Evolutionary conservation across 495 filamentous ascomycete genomes (phyloP).

Genomic region (Talaromyces thailandensis): DNA sequence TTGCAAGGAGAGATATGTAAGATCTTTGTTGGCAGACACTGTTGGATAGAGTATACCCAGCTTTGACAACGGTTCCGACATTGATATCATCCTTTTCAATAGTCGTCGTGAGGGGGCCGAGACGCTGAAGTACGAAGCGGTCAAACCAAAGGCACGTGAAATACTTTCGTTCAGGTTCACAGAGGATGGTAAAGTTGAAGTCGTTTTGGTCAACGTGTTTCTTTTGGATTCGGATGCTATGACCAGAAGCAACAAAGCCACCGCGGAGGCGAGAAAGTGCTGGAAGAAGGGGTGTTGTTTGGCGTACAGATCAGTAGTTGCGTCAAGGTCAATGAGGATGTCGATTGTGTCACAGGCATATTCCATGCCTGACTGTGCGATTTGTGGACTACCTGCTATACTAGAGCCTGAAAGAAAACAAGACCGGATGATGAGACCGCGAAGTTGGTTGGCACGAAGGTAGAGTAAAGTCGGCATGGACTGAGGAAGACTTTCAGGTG

Average conservation of each 20-base stretch:
- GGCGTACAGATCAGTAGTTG: conserved; percentile 53
- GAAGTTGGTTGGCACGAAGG: conserved; percentile 55
- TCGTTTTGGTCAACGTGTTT: not conserved
- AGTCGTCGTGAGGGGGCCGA: not conserved
- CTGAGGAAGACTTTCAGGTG: conserved; percentile 35
- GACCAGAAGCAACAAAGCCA: conserved; percentile 55
- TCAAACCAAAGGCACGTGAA: not conserved
- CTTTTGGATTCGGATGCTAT: conserved; percentile 24
- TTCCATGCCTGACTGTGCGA: conserved; percentile 48
- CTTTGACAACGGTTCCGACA: not conserved
- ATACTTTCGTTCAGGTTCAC: not conserved
- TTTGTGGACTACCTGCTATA: conserved; percentile 44
- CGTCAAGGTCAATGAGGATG: conserved; percentile 48
- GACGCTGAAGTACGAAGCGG: not conserved
- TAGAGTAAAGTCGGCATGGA: conserved; percentile 55
- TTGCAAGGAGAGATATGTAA: not conserved
- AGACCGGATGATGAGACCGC: conserved; percentile 55
- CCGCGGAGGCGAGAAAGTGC: conserved; percentile 56
- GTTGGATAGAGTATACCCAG: not conserved
- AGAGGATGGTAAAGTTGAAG: not conserved
- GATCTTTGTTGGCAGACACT: not conserved
- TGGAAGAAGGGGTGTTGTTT: conserved; percentile 58
- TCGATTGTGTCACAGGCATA: conserved; percentile 56
- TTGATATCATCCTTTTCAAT: not conserved
- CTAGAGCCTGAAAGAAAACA: conserved; percentile 50